A percentile compares a stretch with the other conserved stretches of the same genome.
phyloP scores from a whole-genome alignment of 2,329 filamentous ascomycete species.

The Pseudocercospora fijiensis region DNA sequence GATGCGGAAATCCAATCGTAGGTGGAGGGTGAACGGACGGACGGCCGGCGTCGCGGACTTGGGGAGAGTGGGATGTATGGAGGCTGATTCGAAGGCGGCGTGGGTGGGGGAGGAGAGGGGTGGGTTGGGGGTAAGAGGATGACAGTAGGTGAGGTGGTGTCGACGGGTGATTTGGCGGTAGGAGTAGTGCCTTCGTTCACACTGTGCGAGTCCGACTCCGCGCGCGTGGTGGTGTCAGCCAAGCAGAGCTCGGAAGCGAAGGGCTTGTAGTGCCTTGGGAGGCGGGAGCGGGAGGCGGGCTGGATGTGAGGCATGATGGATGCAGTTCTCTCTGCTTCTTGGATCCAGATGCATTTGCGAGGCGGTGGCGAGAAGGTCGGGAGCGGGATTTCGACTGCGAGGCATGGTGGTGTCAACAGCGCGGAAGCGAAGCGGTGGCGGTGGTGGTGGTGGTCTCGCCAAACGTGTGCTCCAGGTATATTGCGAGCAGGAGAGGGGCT shows the following conservation, averaged over 20 bases:
- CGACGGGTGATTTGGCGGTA: background rate
- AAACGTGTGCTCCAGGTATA: background rate
- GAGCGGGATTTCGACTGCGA: background rate
- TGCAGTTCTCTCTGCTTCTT: background rate
- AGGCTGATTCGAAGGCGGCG: background rate
- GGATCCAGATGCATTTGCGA: background rate
- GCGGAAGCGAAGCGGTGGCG: background rate
- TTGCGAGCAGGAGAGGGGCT: background rate
- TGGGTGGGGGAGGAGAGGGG: background rate
- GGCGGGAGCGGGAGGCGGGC: background rate
- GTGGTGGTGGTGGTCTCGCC: background rate
- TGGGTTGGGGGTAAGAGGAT: too few relatives aligned
- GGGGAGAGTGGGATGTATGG: background rate
- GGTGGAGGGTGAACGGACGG: too few relatives aligned
- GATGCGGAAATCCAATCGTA: too few relatives aligned
- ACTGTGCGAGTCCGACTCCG: background rate
- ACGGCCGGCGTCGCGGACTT: background rate
- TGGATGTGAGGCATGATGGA: background rate
- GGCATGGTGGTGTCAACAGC: background rate
- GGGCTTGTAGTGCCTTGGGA: background rate
- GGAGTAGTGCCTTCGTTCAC: background rate
- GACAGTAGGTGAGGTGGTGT: background rate
- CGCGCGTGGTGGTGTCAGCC: background rate
- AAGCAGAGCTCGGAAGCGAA: background rate
- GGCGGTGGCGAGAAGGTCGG: background rate